Evolutionary conservation across 2,329 filamentous ascomycete species (phyloP).

Genomic region (Fusarium coicis): DNA sequence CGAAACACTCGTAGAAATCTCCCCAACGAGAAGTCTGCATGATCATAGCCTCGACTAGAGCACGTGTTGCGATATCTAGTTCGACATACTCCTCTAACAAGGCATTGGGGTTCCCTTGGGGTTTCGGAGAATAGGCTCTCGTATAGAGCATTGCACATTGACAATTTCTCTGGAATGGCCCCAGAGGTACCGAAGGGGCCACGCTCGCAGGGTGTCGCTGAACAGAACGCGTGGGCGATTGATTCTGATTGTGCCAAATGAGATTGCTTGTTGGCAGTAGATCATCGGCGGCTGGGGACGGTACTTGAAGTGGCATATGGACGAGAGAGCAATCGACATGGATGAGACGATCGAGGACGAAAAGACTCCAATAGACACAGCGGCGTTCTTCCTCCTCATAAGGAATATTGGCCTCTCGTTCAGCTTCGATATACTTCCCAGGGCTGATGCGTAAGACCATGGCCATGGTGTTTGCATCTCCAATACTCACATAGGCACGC

Average conservation of each 20-base stretch:
- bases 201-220: constrained; percentile 45
- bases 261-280: constrained; percentile 50
- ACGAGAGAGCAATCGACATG: constrained; percentile 48
- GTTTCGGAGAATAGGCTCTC: constrained; percentile 44
- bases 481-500: constrained; percentile 56
- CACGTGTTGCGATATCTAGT: constrained; percentile 47
- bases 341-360: constrained; percentile 55
- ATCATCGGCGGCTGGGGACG: constrained; percentile 50
- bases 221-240: constrained; percentile 35
- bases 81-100: constrained; percentile 46
- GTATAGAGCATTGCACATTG: constrained; percentile 51
- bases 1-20: constrained; percentile 51
- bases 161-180: constrained; percentile 50
- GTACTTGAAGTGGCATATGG: constrained; percentile 49
- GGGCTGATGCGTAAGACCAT: constrained; percentile 51
- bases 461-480: constrained; percentile 53
- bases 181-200: constrained; percentile 46
- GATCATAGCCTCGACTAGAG: constrained; percentile 50
- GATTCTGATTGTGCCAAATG: constrained; percentile 46
- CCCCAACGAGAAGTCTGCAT: constrained; percentile 48
- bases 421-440: constrained; percentile 49
- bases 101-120: constrained; percentile 27
- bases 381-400: constrained; percentile 53
- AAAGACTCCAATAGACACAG: constrained; percentile 56
- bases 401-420: constrained; percentile 43